Evolutionary conservation across 2,329 filamentous ascomycete genomes (phyloP), one percentile per base, ranked within the genome.

Genomic region (Hirsutella rhossiliensis): DNA sequence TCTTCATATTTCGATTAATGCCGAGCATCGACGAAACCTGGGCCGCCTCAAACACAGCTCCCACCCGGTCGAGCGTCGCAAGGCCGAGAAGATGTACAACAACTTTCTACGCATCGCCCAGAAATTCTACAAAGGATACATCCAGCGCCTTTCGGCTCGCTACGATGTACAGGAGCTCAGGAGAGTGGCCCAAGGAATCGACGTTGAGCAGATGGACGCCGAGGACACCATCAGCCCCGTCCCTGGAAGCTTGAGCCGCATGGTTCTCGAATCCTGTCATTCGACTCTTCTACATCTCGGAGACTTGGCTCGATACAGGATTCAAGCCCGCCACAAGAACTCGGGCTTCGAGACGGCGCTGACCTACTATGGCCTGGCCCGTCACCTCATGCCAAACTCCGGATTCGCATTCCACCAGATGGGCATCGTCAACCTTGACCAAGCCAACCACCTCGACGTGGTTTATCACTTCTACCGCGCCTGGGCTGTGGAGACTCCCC

Each of bases 381-480:
- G 81, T 50, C 78, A 84, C 42, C 74, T 97, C 43, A 76, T 84
- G 52, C 87, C 90, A 3, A 71, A 78, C 17, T 87, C 84, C 39
- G 90, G 90, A 28, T 78, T 81, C 49, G 84, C 87, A 15, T 84
- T 94, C 56, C 90, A 98, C 56, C 92, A 97, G 62, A 79, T 92
- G 60, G 89, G 86, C 31, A 85, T 97, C 31, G 82, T 97, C 47
- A 82, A 84, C 47, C 75, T 87, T 40, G 81, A 84, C 43, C 79
- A 89, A 54, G 76, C 75, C 46, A 83, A 90, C 52, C 84, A 94
- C 58, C 75, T 97, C 42, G 79, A 87, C 48, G 82, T 87, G 11
- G 82, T 94, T 28, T 97, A 96, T 62, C 81, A 95, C 61, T 78
- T 97, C 36, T 92, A 95, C 58, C 82, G 89, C 49, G 82, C 89